phyloP scores from a whole-genome alignment of 306 rosid species.

The Mucuna pruriens region DNA sequence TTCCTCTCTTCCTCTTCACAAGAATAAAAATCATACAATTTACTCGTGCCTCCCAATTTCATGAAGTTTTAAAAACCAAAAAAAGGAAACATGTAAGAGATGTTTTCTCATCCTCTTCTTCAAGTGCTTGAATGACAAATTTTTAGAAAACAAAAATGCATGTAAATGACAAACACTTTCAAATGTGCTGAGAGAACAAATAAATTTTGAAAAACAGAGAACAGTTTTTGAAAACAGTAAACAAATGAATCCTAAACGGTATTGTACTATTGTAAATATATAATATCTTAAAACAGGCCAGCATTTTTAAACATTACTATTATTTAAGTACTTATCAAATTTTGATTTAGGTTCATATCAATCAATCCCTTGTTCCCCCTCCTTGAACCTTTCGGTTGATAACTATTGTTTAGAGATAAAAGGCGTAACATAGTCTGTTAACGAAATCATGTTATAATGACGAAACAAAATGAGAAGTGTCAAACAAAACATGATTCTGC shows the following conservation, averaged over 20 bases:
- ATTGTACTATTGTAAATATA: neutral
- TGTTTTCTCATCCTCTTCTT: neutral
- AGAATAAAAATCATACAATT: neutral
- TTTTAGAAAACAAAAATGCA: neutral
- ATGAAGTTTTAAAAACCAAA: no score
- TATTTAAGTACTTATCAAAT: neutral
- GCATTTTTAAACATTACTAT: neutral
- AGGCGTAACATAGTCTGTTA: neutral
- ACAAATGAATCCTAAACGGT: neutral
- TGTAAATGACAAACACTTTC: neutral
- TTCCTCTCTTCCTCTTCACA: neutral
- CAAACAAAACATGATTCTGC: conserved; percentile 14
- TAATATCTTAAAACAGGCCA: neutral
- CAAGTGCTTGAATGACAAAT: neutral
- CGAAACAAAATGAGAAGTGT: neutral
- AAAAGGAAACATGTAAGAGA: neutral
- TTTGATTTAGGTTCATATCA: neutral
- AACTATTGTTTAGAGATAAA: neutral
- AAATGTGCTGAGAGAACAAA: neutral
- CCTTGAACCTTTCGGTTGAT: neutral
- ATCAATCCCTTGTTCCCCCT: neutral
- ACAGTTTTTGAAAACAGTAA: neutral
- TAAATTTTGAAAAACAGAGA: neutral
- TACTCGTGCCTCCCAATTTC: no score
- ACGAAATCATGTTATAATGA: neutral